Conservation (phyloP, 305 asterid genomes). For the Solanum chacoense region DNA sequence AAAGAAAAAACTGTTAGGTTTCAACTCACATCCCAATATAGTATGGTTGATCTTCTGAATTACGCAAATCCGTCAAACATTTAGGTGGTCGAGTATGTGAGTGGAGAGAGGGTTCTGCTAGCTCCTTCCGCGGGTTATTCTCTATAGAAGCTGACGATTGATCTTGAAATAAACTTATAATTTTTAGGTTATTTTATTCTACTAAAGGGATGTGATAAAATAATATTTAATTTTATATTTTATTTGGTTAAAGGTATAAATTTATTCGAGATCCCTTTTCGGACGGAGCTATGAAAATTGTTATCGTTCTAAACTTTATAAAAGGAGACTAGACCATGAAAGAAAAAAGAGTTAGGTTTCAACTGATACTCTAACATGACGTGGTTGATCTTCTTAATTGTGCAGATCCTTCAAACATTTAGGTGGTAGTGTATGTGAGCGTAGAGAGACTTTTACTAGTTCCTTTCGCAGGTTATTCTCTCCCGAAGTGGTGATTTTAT, state of each 20-base stretch:
- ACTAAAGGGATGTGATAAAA: too few species aligned
- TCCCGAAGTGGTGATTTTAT: neutral
- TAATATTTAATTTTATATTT: neutral
- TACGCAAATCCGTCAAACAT: neutral
- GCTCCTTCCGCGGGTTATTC: neutral
- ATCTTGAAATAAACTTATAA: too few species aligned
- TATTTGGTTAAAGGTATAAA: neutral
- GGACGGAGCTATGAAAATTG: too few species aligned
- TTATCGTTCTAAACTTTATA: too few species aligned
- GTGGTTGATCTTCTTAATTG: neutral
- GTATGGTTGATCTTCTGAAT: neutral
- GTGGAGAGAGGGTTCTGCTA: neutral
- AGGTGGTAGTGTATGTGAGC: neutral
- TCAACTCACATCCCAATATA: neutral
- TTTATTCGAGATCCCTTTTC: neutral
- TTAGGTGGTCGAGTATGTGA: neutral
- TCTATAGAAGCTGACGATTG: neutral
- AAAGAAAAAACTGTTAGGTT: too few species aligned
- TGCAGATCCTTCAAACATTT: too few species aligned
- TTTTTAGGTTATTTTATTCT: too few species aligned
- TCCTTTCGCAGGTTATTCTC: neutral
- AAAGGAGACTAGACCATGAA: too few species aligned
- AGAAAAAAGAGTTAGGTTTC: too few species aligned
- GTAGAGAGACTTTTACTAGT: neutral
- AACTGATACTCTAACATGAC: neutral